A percentile compares a stretch with the other conserved stretches of the same genome.
These are phyloP conservation scores for Agrocybe pediades DNA, from an alignment of 768 basidiomycete genomes.

Conservation along the genomic window DNA sequence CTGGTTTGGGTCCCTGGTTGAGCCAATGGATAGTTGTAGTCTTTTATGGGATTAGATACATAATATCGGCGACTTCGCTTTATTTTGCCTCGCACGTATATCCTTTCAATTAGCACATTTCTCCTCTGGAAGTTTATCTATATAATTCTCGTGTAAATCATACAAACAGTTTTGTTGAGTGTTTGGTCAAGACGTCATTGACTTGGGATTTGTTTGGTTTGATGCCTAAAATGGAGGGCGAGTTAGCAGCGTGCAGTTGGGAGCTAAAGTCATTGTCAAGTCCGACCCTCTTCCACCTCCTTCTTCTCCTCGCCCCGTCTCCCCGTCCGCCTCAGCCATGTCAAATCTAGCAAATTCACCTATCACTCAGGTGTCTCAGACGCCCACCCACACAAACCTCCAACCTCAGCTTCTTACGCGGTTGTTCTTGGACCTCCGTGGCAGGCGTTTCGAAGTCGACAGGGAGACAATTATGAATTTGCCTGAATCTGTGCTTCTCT, in stretches of 20 bases:
- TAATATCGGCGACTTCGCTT: slow-evolving; percentile 2
- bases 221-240: slow-evolving; percentile 16
- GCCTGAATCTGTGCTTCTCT: slow-evolving; percentile 94
- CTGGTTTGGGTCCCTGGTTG: slow-evolving; percentile 11
- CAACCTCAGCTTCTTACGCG: slow-evolving; percentile 89
- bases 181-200: background rate
- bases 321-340: slow-evolving; percentile 25
- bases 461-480: slow-evolving; percentile 98
- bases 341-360: slow-evolving; percentile 48
- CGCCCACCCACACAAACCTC: slow-evolving; percentile 67
- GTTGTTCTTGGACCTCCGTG: slow-evolving; percentile 90
- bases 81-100: slow-evolving; percentile 2
- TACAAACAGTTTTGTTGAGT: slow-evolving; percentile 1
- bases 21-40: slow-evolving; percentile 16
- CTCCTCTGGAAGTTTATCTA: slow-evolving; percentile 6
- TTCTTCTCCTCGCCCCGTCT: slow-evolving; percentile 5
- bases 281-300: slow-evolving; percentile 9
- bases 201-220: slow-evolving; percentile 26
- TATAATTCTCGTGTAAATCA: slow-evolving; percentile 10
- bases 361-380: slow-evolving; percentile 64
- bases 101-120: slow-evolving; percentile 10
- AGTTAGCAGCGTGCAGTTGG: slow-evolving; percentile 16
- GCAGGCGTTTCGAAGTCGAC: slow-evolving; percentile 90
- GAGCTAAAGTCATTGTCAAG: slow-evolving; percentile 3
- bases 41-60: slow-evolving; percentile 13